Evolutionary conservation across 2,329 filamentous ascomycete genomes (phyloP), one percentile per base, ranked within the genome.

Genomic region (Tolypocladium ovalisporum): DNA sequence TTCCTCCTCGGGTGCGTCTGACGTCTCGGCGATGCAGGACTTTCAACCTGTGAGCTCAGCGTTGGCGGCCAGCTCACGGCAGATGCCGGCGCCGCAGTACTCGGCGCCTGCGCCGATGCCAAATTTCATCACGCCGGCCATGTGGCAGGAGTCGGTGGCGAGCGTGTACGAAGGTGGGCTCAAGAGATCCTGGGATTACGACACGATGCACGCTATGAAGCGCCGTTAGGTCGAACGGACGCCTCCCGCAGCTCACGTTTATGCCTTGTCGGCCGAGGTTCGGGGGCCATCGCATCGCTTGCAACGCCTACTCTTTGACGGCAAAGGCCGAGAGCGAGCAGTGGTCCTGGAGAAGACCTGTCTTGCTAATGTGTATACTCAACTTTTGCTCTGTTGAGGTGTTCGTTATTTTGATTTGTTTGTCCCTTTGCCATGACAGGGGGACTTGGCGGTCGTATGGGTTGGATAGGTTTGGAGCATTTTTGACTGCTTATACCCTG

Each of bases 71-170:
- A 72, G 68, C 57, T 68, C 78, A 42, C 78, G 81, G 57, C 71
- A 76, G 42, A 70, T 81, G 52, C 71, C 76, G 2, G 73, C 77
- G 55, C 75, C 79, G 60, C 76, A 79, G 61, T 85, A 82, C 66
- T 73, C 80, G 35, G 73, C 76, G 32, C 72, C 76, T 34, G 75
- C 79, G 9, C 74, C 81, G 2, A 76, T 82, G 54, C 76, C 79
- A 57, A 76, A 75, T 34, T 88, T 87, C 66, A 80, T 88, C 61
- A 88, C 84, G 12, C 84, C 85, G 4, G 84, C 83, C 59, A 88
- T 88, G 85, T 88, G 85, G 85, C 85, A 86, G 67, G 83, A 88
- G 66, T 86, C 83, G 15, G 85, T 88, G 56, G 84, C 84, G 15
- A 86, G 81, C 62, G 84, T 87, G 6, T 87, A 87, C 68, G 83